A percentile compares a stretch with the other conserved stretches of the same genome.
These are phyloP conservation scores for Hemileia vastatrix DNA, from an alignment of 1,284 basidiomycete species.

Conservation along the genomic window DNA sequence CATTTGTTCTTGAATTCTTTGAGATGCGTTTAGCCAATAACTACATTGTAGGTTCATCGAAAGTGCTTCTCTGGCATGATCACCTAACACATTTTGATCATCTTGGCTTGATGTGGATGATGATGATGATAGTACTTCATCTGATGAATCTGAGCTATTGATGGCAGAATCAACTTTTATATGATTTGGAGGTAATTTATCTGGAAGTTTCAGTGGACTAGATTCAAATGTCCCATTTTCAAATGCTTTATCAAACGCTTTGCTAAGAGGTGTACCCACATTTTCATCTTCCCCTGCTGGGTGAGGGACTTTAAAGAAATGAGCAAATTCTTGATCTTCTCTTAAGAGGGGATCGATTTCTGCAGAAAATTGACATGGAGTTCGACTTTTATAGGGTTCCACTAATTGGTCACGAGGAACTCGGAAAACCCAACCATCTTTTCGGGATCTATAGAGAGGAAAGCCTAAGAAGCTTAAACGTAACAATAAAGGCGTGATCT, in stretches of 20 bases:
- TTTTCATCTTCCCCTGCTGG: slow-evolving; percentile 89
- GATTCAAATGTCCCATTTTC: slow-evolving; percentile 67
- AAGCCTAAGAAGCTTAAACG: slow-evolving; percentile 76
- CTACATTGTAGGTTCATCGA: slow-evolving; percentile 91
- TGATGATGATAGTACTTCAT: background rate
- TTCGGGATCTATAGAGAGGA: slow-evolving; percentile 73
- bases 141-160: background rate
- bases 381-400: slow-evolving; percentile 27
- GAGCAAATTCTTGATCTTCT: slow-evolving; percentile 50
- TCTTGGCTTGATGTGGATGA: too few species aligned
- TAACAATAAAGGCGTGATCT: slow-evolving; percentile 73
- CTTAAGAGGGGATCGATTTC: slow-evolving; percentile 52
- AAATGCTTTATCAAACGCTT: slow-evolving; percentile 78
- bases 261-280: slow-evolving; percentile 82
- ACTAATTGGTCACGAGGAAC: slow-evolving; percentile 50
- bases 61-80: slow-evolving; percentile 70
- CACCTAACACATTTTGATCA: slow-evolving; percentile 44
- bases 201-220: slow-evolving; percentile 41
- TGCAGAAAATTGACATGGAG: slow-evolving; percentile 23
- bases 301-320: slow-evolving; percentile 88
- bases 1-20: slow-evolving; percentile 85
- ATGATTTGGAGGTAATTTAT: slow-evolving; percentile 44
- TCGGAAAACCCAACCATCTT: slow-evolving; percentile 87
- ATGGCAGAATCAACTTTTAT: background rate
- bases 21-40: slow-evolving; percentile 93